Evolutionary conservation across 2,329 filamentous ascomycete species (phyloP).

Genomic region (Penicillium vulpinum): DNA sequence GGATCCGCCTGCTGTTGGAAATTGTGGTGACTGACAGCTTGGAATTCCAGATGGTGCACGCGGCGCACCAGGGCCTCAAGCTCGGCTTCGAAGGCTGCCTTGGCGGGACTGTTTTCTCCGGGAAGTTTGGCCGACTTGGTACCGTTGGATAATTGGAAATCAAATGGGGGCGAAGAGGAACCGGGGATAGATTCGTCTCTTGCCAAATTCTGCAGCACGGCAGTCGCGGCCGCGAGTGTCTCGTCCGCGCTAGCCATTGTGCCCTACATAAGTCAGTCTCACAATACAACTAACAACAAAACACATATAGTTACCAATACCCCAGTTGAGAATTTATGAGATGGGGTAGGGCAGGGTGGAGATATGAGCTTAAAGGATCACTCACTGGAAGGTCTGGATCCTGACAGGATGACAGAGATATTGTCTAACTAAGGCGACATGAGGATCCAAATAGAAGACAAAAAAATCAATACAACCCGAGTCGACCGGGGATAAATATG

Average conservation of each 20-base stretch:
- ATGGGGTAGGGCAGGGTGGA: not conserved
- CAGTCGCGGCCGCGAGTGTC: slow-evolving; percentile 49
- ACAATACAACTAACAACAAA: not conserved
- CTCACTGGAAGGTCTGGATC: slow-evolving; percentile 32
- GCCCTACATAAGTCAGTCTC: slow-evolving; percentile 31
- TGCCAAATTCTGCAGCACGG: slow-evolving; percentile 49
- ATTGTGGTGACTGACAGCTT: slow-evolving; percentile 59
- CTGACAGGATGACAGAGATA: slow-evolving; percentile 28
- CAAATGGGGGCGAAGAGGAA: slow-evolving; percentile 37
- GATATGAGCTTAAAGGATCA: slow-evolving; percentile 5
- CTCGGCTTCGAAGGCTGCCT: slow-evolving; percentile 78
- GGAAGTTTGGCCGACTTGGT: slow-evolving; percentile 67
- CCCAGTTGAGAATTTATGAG: not conserved
- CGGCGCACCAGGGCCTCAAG: slow-evolving; percentile 74
- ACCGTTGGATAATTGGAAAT: slow-evolving; percentile 50
- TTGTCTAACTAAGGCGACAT: slow-evolving; percentile 33
- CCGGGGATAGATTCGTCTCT: slow-evolving; percentile 39
- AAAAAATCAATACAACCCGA: slow-evolving; percentile 11
- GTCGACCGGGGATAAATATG: slow-evolving; percentile 13
- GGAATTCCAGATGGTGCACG: slow-evolving; percentile 79
- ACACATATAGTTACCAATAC: not conserved
- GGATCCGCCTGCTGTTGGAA: slow-evolving; percentile 45
- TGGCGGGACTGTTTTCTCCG: slow-evolving; percentile 72
- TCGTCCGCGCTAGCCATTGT: slow-evolving; percentile 51
- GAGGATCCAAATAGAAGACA: slow-evolving; percentile 1